A percentile compares a stretch with the other conserved stretches of the same genome.
These are phyloP conservation scores for Colletotrichum sansevieriae DNA, from an alignment of 2,329 filamentous ascomycete species.

Conservation along the genomic window DNA sequence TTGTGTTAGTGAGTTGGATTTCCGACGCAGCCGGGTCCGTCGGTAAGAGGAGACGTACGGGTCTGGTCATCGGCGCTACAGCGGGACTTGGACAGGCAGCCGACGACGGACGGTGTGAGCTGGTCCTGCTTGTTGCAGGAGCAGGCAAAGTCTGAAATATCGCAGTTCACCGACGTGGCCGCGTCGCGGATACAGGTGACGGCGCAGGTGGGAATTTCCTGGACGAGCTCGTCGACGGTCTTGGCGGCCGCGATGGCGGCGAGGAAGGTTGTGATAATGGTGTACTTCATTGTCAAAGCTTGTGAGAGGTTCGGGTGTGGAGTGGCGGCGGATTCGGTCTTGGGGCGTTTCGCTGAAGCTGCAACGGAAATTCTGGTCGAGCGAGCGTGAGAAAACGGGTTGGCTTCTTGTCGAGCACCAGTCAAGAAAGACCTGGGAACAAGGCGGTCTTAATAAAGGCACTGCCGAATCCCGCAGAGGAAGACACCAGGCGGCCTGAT, in stretches of 20 bases:
- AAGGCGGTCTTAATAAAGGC: conserved; percentile 18
- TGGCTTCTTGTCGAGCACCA: not conserved
- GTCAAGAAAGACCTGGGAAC: not conserved
- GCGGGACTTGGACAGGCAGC: conserved; percentile 51
- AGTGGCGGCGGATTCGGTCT: not conserved
- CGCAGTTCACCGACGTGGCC: conserved; percentile 51
- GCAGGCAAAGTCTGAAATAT: conserved; percentile 52
- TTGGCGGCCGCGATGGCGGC: conserved; percentile 45
- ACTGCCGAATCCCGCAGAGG: not conserved
- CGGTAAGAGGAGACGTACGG: conserved; percentile 48
- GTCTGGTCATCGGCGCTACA: conserved; percentile 53
- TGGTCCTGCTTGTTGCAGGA: conserved; percentile 53
- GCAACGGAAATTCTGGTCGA: not conserved
- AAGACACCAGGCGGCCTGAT: not conserved
- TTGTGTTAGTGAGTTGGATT: conserved; percentile 9
- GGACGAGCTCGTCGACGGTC: conserved; percentile 45
- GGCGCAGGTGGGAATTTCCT: conserved; percentile 55
- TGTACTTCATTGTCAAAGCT: conserved; percentile 49
- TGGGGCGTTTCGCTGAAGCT: not conserved
- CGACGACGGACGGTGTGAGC: conserved; percentile 51
- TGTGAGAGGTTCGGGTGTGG: not conserved
- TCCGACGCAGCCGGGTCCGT: too few species aligned
- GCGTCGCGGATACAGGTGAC: conserved; percentile 52
- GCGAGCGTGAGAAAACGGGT: conserved; percentile 1
- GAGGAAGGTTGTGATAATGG: conserved; percentile 46